These are phyloP conservation scores for Sapria himalayana DNA, from an alignment of 345 rosid genomes.

Conservation along the genomic window DNA sequence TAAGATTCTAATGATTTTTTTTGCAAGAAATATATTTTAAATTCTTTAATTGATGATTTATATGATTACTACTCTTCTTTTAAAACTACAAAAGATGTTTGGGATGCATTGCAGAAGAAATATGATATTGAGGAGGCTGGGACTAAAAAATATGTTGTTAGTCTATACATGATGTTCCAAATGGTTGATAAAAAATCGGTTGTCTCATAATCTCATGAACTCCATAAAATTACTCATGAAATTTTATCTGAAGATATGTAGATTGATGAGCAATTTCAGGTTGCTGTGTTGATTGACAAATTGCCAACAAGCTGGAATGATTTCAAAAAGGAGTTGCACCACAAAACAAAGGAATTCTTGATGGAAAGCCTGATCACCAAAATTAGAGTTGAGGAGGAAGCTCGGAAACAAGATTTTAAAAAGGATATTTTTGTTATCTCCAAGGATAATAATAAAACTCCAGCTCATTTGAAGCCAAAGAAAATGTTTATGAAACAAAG, in stretches of 20 bases:
- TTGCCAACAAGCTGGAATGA: not conserved
- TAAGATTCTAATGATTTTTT: not conserved
- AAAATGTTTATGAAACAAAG: not conserved
- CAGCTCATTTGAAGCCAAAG: not conserved
- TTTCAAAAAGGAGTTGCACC: not conserved
- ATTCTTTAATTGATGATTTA: not conserved
- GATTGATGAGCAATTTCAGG: not conserved
- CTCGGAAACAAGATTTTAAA: not conserved
- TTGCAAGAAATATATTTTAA: not conserved
- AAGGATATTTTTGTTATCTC: not conserved
- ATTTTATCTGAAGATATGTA: not conserved
- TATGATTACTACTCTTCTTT: not conserved
- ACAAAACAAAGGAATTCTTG: not conserved
- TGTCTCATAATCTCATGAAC: not conserved
- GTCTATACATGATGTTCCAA: not conserved
- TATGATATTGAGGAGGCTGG: slow-evolving; percentile 1
- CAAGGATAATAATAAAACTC: not conserved
- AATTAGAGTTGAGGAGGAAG: not conserved
- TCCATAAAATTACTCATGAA: not conserved
- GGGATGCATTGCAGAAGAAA: not conserved
- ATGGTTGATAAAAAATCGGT: not conserved
- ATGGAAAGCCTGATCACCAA: not conserved
- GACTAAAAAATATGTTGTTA: not conserved
- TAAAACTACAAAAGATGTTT: not conserved
- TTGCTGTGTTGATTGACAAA: not conserved